These are phyloP conservation scores for Simplicillium sp. DNA, from an alignment of 2,329 filamentous ascomycete species.

Conservation along the genomic window DNA sequence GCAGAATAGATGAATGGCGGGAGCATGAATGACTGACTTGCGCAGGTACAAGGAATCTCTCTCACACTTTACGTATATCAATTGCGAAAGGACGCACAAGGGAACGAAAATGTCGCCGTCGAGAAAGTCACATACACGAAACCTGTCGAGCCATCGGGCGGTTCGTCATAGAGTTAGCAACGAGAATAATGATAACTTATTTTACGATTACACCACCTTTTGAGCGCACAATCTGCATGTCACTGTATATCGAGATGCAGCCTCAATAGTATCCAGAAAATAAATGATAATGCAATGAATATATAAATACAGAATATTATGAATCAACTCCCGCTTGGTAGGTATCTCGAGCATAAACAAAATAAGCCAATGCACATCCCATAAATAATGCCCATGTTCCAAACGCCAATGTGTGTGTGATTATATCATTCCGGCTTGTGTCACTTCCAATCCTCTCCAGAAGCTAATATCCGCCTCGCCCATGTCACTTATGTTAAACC, in stretches of 20 bases:
- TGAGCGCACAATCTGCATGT: too few species aligned
- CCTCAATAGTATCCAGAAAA: neutral
- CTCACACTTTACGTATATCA: constrained; percentile 94
- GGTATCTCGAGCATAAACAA: neutral
- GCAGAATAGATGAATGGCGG: constrained; percentile 13
- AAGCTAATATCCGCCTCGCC: too few species aligned
- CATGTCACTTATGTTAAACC: constrained; percentile 29
- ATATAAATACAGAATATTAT: constrained; percentile 5
- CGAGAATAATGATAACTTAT: neutral
- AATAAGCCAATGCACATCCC: constrained; percentile 3
- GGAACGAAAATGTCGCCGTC: constrained; percentile 69
- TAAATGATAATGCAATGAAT: constrained; percentile 17
- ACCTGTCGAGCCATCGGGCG: constrained; percentile 49
- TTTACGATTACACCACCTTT: neutral
- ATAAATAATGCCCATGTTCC: too few species aligned
- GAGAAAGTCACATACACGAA: constrained; percentile 84
- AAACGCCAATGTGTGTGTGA: neutral
- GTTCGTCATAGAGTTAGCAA: constrained; percentile 31
- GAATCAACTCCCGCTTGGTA: neutral
- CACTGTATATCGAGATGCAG: too few species aligned
- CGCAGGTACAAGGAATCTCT: constrained; percentile 87
- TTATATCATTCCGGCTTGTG: neutral
- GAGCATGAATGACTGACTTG: too few species aligned
- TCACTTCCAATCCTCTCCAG: too few species aligned
- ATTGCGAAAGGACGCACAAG: constrained; percentile 66